Percentiles rank a stretch among this genome's conserved stretches.
phyloP scores from a whole-genome alignment of 2,329 filamentous ascomycete species.

The Paraphaeosphaeria sporulosa region DNA sequence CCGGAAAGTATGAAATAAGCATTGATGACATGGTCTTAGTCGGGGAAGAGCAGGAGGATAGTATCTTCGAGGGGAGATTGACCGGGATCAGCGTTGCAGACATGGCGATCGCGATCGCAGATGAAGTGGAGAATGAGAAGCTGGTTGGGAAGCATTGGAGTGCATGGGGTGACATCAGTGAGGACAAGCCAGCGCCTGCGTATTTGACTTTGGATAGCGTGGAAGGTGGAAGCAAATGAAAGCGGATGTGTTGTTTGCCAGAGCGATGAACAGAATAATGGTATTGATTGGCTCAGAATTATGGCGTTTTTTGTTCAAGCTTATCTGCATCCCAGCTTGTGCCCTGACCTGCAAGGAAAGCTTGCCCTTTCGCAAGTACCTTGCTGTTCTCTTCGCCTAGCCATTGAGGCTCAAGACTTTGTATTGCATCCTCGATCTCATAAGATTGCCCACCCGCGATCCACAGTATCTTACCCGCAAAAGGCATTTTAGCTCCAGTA shows the following conservation, averaged over 20 bases:
- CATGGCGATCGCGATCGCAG: conserved; percentile 46
- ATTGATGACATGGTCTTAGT: conserved; percentile 42
- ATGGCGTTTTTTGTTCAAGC: conserved; percentile 13
- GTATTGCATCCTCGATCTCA: conserved; percentile 36
- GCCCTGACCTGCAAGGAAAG: conserved; percentile 20
- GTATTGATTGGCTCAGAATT: not conserved
- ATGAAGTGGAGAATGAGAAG: conserved; percentile 40
- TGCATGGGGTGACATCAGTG: conserved; percentile 37
- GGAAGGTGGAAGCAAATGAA: conserved; percentile 22
- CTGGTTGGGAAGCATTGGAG: conserved; percentile 44
- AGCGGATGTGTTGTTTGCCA: not conserved
- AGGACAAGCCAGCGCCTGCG: conserved; percentile 35
- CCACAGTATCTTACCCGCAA: conserved; percentile 33
- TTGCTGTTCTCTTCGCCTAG: conserved; percentile 32
- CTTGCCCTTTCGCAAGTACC: conserved; percentile 29
- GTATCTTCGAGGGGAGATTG: conserved; percentile 40
- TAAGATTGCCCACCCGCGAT: conserved; percentile 30
- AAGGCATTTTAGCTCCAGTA: conserved; percentile 26
- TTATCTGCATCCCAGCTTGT: conserved; percentile 28
- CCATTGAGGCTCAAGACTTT: conserved; percentile 32
- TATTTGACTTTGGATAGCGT: conserved; percentile 37
- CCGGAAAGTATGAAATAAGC: conserved; percentile 42
- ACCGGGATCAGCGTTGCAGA: conserved; percentile 44
- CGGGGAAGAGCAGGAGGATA: conserved; percentile 30
- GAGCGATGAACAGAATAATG: too few relatives aligned